Conservation (phyloP, 306 rosid genomes). For the Dicorynia guianensis region DNA sequence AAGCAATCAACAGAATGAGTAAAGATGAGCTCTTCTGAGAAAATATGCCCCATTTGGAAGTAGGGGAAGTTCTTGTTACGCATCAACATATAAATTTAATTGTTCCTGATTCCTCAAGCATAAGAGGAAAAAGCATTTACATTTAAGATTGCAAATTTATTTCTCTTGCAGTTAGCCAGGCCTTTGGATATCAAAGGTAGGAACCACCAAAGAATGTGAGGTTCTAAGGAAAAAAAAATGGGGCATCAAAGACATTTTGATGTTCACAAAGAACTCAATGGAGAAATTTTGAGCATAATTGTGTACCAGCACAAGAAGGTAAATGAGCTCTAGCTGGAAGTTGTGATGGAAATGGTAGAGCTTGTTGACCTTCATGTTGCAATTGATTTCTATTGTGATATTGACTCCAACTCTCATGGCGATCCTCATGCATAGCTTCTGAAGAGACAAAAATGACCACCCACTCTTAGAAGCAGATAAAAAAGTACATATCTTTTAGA, state of each 20-base stretch:
- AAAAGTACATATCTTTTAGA: slow-evolving; percentile 32
- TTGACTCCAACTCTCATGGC: slow-evolving; percentile 72
- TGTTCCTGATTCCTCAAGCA: slow-evolving; percentile 20
- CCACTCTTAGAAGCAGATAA: slow-evolving; percentile 34
- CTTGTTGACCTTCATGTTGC: slow-evolving; percentile 53
- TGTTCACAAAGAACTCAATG: slow-evolving; percentile 33
- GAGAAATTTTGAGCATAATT: slow-evolving; percentile 8
- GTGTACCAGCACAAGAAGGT: slow-evolving; percentile 82
- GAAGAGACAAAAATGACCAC: slow-evolving; percentile 34
- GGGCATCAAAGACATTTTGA: slow-evolving; percentile 18
- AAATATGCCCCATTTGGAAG: too few relatives aligned
- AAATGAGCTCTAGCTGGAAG: slow-evolving; percentile 92
- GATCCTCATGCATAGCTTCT: slow-evolving; percentile 63
- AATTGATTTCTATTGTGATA: slow-evolving; percentile 57
- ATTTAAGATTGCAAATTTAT: neutral
- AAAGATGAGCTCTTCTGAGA: too few relatives aligned
- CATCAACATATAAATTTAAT: slow-evolving; percentile 11
- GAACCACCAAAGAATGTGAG: neutral
- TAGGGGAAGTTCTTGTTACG: neutral
- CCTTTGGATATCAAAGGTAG: slow-evolving; percentile 8
- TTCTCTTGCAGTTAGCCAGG: neutral
- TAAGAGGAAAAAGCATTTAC: neutral
- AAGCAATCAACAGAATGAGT: too few relatives aligned
- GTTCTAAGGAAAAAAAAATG: slow-evolving; percentile 20
- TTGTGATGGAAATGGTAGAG: slow-evolving; percentile 78